A percentile compares a stretch with the other conserved stretches of the same genome.
Conservation (phyloP, 345 rosid genomes). For the Raphanus raphanistrum region DNA sequence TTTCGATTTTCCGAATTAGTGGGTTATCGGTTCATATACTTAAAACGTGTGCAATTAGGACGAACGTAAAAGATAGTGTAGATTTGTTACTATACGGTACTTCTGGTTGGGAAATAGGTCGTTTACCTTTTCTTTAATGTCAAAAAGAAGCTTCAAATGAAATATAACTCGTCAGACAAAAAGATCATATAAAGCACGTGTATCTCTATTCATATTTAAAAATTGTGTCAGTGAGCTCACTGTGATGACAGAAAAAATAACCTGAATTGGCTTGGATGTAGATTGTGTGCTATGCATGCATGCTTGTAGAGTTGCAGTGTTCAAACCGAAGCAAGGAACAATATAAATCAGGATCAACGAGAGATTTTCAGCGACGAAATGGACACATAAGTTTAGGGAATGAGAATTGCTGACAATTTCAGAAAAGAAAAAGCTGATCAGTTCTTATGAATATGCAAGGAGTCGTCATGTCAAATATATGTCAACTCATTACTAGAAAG, state of each 20-base stretch:
- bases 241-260: not conserved
- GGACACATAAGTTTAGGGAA: not conserved
- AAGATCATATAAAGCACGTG: conserved; percentile 1
- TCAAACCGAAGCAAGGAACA: not conserved
- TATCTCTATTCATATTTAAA: conserved; percentile 7
- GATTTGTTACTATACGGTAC: not conserved
- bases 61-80: not conserved
- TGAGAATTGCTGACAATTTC: too few species aligned
- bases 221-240: not conserved
- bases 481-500: too few species aligned
- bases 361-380: not conserved
- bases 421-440: too few species aligned
- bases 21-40: not conserved
- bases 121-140: not conserved
- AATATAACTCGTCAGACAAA: not conserved
- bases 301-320: not conserved
- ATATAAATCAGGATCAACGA: not conserved
- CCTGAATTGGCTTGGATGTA: not conserved
- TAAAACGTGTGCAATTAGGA: not conserved
- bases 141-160: conserved; percentile 11
- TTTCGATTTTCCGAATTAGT: too few species aligned
- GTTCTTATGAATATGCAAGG: too few species aligned
- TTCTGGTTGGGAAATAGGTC: too few species aligned
- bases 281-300: not conserved
- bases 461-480: too few species aligned